phyloP scores from a whole-genome alignment of 345 rosid genomes.

The Angophora floribunda region DNA sequence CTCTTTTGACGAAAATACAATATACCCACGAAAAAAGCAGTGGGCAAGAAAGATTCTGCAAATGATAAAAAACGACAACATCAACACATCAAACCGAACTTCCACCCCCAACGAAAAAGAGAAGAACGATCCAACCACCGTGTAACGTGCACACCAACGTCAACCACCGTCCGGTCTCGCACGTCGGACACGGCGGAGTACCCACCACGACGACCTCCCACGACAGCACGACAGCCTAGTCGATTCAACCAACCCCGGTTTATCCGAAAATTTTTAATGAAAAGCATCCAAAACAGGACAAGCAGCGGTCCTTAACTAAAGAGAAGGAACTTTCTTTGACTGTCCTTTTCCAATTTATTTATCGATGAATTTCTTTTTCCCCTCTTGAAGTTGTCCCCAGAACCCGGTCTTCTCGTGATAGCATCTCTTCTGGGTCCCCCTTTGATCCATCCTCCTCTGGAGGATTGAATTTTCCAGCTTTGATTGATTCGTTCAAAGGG shows the following conservation, averaged over 20 bases:
- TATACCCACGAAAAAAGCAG: not conserved
- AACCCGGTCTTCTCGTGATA: not conserved
- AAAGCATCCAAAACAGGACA: not conserved
- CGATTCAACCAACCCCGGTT: not conserved
- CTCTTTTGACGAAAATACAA: not conserved
- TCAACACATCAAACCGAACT: not conserved
- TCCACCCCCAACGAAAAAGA: not conserved
- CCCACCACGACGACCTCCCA: not conserved
- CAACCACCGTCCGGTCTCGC: not conserved
- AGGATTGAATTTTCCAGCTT: not conserved
- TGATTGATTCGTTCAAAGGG: not conserved
- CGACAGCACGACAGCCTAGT: not conserved
- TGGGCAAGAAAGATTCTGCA: not conserved
- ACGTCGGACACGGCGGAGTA: not conserved
- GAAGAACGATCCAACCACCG: not conserved
- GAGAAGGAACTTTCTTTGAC: not conserved
- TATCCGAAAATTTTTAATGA: not conserved
- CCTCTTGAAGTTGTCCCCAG: not conserved
- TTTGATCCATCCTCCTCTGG: not conserved
- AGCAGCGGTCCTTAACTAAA: not conserved
- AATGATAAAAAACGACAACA: not conserved
- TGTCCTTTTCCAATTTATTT: not conserved
- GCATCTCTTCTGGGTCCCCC: not conserved
- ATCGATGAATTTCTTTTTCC: not conserved
- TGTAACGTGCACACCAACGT: not conserved